Percentiles rank a stretch among this genome's conserved stretches.
phyloP scores from a whole-genome alignment of 2,329 filamentous ascomycete species.

The Colletotrichum trifolii region DNA sequence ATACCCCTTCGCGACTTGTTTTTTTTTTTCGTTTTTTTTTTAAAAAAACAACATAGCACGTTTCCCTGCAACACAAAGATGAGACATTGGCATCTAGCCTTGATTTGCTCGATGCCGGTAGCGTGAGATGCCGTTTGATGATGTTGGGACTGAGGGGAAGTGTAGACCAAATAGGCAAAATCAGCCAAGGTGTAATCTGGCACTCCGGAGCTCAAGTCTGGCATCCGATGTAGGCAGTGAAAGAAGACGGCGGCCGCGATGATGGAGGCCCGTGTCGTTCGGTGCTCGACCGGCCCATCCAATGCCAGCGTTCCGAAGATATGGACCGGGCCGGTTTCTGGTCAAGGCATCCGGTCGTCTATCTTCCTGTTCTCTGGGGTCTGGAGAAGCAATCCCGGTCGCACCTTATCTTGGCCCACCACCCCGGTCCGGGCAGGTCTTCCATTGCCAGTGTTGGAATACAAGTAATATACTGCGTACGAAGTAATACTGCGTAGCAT shows the following conservation, averaged over 20 bases:
- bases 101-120: too few relatives aligned
- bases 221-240: neutral
- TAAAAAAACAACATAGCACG: constrained; percentile 29
- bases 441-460: neutral
- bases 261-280: neutral
- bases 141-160: too few relatives aligned
- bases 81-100: neutral
- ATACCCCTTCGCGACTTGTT: constrained; percentile 33
- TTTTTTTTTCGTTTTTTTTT: neutral
- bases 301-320: constrained; percentile 7
- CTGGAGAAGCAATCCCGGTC: constrained; percentile 29
- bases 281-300: neutral
- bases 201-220: neutral
- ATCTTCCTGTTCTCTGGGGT: too few relatives aligned
- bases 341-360: constrained; percentile 20
- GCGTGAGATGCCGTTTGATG: too few relatives aligned
- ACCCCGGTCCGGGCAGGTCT: constrained; percentile 26
- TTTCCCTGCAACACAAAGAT: neutral
- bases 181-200: too few relatives aligned
- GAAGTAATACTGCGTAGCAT: too few relatives aligned
- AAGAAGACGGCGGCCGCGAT: too few relatives aligned
- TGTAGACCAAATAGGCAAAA: too few relatives aligned
- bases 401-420: constrained; percentile 31
- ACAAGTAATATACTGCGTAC: too few relatives aligned
- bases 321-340: constrained; percentile 34